Conservation (phyloP, 441 rosid genomes). For the Arabidopsis lyrata region DNA sequence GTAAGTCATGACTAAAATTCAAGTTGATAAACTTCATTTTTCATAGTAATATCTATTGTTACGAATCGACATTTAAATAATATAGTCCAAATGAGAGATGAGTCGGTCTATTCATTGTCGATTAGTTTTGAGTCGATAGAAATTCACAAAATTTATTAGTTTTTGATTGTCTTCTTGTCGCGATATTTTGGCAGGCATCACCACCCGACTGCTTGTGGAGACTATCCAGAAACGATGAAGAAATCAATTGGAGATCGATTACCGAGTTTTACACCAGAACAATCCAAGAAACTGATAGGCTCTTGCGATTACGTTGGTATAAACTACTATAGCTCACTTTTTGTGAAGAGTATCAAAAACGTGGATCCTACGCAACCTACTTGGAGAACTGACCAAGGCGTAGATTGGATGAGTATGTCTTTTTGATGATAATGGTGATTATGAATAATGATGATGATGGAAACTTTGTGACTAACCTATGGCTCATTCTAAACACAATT, state of each 20-base stretch:
- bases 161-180: slow-evolving; percentile 20
- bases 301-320: slow-evolving; percentile 48
- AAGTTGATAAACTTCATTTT: not conserved
- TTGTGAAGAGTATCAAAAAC: slow-evolving; percentile 37
- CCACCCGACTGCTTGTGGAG: slow-evolving; percentile 50
- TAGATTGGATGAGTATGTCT: slow-evolving; percentile 45
- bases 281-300: slow-evolving; percentile 41
- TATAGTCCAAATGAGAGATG: too few relatives aligned
- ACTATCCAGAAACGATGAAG: slow-evolving; percentile 48
- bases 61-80: too few relatives aligned
- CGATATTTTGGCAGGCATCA: slow-evolving; percentile 43
- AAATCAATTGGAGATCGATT: slow-evolving; percentile 38
- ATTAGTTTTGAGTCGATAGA: not conserved
- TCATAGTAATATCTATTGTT: too few relatives aligned
- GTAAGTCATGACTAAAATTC: slow-evolving; percentile 26
- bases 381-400: slow-evolving; percentile 42
- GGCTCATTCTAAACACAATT: slow-evolving; percentile 5
- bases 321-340: slow-evolving; percentile 55
- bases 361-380: slow-evolving; percentile 37
- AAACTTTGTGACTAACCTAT: slow-evolving; percentile 20
- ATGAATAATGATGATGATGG: not conserved
- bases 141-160: too few relatives aligned
- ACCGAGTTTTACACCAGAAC: slow-evolving; percentile 46
- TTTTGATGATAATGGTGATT: not conserved
- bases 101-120: too few relatives aligned